Evolutionary conservation across 1,284 basidiomycete genomes (phyloP), one percentile per base, ranked within the genome.

Genomic region (Schizophyllum commune): DNA sequence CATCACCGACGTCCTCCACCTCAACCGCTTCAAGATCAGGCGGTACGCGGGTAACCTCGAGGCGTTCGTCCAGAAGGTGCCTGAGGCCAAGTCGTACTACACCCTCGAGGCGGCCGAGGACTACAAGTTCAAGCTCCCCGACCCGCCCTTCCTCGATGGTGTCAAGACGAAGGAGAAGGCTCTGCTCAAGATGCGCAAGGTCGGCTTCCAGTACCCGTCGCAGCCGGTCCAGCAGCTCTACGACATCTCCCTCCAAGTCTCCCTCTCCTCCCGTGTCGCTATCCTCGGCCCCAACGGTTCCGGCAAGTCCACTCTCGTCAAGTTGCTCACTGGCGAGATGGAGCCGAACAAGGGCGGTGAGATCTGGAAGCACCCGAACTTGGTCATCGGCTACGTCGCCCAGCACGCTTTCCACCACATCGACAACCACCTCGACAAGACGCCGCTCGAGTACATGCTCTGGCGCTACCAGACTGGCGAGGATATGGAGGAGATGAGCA

Each of bases 81-180:
- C 95, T 61, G 96, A 99, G 83, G 97, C 97, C 74, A 97, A 94
- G 82, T 93, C 94, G 57, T 96, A 98, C 87, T 94, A 96, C 85
- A 91, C 93, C 71, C 89, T 99, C 72, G 88, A 95, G 80, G 90
- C 94, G 65, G 83, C 88, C 67, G 91, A 96, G 80, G 91, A 97
- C 84, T 95, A 96, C 90, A 88, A 87, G 79, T 98, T 96, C 88
- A 94, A 94, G 84, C 87, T 96, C 70, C 93, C 95, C 63, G 88
- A 94, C 73, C 96, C 95, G 61, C 95, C 96, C 74, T 87, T 98
- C 66, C 90, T 98, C 66, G 95, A 98, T 68, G 96, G 95, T 91
- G 95, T 98, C 81, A 98, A 98, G 91, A 98, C 96, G 74, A 98
- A 98, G 86, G 95, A 98, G 82, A 98, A 97, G 87, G 88, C 87